Percentiles rank a stretch among this genome's conserved stretches.
These are phyloP conservation scores for Graphilbum sp. DNA, from an alignment of 2,329 filamentous ascomycete genomes.

Conservation along the genomic window DNA sequence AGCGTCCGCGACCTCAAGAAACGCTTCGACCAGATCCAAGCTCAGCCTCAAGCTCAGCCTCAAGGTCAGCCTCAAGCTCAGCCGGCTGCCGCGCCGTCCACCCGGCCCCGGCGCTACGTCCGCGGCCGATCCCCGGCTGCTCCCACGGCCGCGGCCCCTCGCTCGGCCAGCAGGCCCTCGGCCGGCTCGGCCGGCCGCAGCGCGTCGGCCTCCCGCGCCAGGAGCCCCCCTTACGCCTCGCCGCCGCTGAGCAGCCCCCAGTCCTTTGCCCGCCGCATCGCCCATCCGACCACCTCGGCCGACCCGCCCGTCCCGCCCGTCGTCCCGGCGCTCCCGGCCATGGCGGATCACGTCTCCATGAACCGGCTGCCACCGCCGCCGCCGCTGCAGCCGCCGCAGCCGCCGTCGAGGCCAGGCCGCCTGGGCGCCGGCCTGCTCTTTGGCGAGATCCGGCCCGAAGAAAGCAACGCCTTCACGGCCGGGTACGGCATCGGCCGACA, in stretches of 20 bases:
- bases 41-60: no score
- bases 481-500: conserved; percentile 52
- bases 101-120: no score
- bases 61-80: no score
- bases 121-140: neutral
- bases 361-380: conserved; percentile 21
- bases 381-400: conserved; percentile 10
- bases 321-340: neutral
- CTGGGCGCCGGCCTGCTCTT: conserved; percentile 41
- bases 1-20: conserved; percentile 70
- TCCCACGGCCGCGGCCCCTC: neutral
- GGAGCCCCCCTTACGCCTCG: no score
- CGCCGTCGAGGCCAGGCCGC: conserved; percentile 11
- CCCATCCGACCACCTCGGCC: conserved; percentile 24
- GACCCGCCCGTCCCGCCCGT: conserved; percentile 14
- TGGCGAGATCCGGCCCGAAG: conserved; percentile 53
- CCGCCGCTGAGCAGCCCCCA: conserved; percentile 5
- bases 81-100: no score
- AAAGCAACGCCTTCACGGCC: conserved; percentile 31
- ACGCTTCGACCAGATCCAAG: conserved; percentile 50
- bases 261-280: conserved; percentile 32
- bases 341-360: no score
- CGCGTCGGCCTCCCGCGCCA: no score
- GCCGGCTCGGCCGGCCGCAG: no score
- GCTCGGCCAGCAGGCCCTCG: no score